Percentiles rank a stretch among this genome's conserved stretches.
Evolutionary conservation across 202 grass and related monocot species (phyloP).

Genomic region (Miscanthus sacchariflorus): DNA sequence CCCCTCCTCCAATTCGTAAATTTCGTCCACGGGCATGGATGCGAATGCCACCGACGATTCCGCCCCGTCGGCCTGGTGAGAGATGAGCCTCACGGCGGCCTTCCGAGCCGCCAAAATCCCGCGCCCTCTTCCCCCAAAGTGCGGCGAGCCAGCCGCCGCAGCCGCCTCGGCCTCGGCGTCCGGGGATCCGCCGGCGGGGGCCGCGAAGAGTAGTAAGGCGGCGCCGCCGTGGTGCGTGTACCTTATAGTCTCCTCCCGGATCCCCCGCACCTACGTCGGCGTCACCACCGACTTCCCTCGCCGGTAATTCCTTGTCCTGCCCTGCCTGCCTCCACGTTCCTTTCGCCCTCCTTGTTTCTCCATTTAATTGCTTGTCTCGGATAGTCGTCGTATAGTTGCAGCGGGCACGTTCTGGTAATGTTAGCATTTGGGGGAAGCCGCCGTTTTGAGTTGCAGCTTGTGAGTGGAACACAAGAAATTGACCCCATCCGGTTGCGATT

Average conservation of each 20-base stretch:
- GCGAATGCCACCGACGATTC: not conserved
- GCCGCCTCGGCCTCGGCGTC: slow-evolving; percentile 7
- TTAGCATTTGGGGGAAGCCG: too few species aligned
- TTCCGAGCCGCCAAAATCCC: slow-evolving; percentile 31
- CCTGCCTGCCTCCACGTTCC: too few species aligned
- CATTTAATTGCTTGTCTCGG: too few species aligned
- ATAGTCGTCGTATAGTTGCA: too few species aligned
- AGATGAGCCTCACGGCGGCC: too few species aligned
- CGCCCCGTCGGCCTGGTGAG: not conserved
- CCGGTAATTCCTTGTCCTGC: slow-evolving; percentile 45
- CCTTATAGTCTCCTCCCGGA: slow-evolving; percentile 69
- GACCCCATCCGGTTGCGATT: too few species aligned
- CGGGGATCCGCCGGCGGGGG: slow-evolving; percentile 14
- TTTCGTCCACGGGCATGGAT: not conserved
- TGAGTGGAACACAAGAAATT: not conserved
- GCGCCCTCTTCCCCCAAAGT: slow-evolving; percentile 17
- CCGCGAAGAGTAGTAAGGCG: slow-evolving; percentile 30
- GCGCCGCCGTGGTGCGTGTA: slow-evolving; percentile 63
- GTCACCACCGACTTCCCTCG: slow-evolving; percentile 90
- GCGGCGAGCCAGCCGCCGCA: not conserved
- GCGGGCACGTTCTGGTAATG: not conserved
- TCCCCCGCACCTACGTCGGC: slow-evolving; percentile 54
- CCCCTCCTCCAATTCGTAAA: not conserved
- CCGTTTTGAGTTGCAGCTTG: not conserved
- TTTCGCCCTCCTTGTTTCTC: too few species aligned